phyloP scores from a whole-genome alignment of 345 rosid species.

The Gossypium herbaceum region DNA sequence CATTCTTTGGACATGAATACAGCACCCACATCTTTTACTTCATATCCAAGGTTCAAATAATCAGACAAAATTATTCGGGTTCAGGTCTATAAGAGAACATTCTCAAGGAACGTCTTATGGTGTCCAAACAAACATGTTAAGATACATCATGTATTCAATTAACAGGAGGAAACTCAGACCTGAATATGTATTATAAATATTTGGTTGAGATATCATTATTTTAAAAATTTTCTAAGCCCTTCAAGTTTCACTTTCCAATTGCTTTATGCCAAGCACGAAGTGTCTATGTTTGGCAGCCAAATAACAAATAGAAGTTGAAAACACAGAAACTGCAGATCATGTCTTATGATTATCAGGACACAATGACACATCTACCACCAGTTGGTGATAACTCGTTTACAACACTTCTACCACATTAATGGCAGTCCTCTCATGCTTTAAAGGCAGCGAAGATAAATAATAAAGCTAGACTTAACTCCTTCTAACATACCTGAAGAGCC shows the following conservation, averaged over 20 bases:
- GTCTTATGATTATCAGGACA: slow-evolving; percentile 11
- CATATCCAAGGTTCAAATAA: neutral
- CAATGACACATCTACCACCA: neutral
- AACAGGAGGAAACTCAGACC: neutral
- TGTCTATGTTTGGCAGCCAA: slow-evolving; percentile 9
- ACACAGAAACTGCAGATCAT: slow-evolving; percentile 11
- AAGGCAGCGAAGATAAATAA: slow-evolving; percentile 14
- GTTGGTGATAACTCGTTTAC: slow-evolving; percentile 6
- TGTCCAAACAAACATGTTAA: neutral
- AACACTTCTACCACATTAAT: neutral
- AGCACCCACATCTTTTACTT: neutral
- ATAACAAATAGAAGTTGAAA: slow-evolving; percentile 1
- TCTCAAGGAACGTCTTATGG: neutral
- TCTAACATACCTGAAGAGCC: slow-evolving; percentile 86
- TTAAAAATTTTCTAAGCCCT: neutral
- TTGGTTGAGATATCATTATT: neutral
- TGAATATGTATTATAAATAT: neutral
- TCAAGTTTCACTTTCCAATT: slow-evolving; percentile 6
- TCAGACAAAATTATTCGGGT: neutral
- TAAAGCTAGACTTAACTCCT: slow-evolving; percentile 16
- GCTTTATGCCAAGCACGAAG: neutral
- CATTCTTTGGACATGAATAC: neutral
- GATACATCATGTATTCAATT: neutral
- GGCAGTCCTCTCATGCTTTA: neutral
- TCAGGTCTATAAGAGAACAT: neutral